phyloP scores from a whole-genome alignment of 2,329 filamentous ascomycete species.

The Tympanopsis confertula region DNA sequence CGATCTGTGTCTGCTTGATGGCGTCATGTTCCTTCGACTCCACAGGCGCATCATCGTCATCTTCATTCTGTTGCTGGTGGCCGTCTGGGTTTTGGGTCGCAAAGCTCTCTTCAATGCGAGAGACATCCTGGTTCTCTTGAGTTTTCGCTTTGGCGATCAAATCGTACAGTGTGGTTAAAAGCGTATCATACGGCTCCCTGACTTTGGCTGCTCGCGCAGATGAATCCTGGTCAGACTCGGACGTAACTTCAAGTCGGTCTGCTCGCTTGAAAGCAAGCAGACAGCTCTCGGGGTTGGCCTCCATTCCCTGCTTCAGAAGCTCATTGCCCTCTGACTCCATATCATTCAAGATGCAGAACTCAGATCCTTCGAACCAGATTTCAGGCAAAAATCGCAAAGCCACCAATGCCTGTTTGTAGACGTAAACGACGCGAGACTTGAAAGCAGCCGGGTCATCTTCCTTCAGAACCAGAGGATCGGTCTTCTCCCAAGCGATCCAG shows the following conservation, averaged over 20 bases:
- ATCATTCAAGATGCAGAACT: constrained; percentile 73
- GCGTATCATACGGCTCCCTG: constrained; percentile 69
- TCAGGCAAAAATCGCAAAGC: constrained; percentile 88
- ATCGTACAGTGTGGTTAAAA: constrained; percentile 79
- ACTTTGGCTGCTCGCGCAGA: constrained; percentile 51
- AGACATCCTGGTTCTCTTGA: constrained; percentile 45
- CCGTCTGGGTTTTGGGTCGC: constrained; percentile 22
- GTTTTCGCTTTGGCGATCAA: constrained; percentile 65
- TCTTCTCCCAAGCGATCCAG: constrained; percentile 93
- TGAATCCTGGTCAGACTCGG: constrained; percentile 62
- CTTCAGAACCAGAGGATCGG: constrained; percentile 77
- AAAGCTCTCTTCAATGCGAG: constrained; percentile 39
- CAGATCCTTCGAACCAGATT: constrained; percentile 87
- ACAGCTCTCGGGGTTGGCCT: constrained; percentile 87
- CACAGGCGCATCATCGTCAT: constrained; percentile 20
- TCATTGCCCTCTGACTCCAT: constrained; percentile 35
- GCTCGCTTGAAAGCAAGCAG: constrained; percentile 80
- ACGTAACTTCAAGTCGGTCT: constrained; percentile 73
- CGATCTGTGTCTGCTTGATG: constrained; percentile 17
- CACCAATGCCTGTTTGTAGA: constrained; percentile 90
- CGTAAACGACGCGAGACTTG: constrained; percentile 71
- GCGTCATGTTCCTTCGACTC: constrained; percentile 36
- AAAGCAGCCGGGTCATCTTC: constrained; percentile 67
- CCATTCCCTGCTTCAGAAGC: constrained; percentile 71
- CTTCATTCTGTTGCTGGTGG: constrained; percentile 3